Percentiles rank a stretch among this genome's conserved stretches.
Conservation (phyloP, 2,329 filamentous ascomycete species). For the Epichloe scottii region DNA sequence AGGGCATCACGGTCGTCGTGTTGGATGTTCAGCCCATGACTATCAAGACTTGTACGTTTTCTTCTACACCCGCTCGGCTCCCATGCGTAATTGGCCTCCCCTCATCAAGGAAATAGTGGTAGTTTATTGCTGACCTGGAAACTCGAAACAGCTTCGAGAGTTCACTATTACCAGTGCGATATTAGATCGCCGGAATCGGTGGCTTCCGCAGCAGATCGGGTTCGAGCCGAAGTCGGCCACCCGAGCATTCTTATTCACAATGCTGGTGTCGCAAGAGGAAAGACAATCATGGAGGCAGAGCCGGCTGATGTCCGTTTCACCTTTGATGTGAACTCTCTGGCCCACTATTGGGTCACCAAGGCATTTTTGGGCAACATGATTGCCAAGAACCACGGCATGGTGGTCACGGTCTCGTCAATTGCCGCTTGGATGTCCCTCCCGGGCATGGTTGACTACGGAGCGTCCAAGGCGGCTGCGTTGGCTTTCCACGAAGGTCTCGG, state of each 20-base stretch:
- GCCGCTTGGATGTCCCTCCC: slow-evolving; percentile 49
- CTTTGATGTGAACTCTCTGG: slow-evolving; percentile 58
- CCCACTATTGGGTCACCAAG: slow-evolving; percentile 54
- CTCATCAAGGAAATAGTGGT: background rate
- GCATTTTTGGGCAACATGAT: slow-evolving; percentile 58
- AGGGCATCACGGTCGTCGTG: slow-evolving; percentile 55
- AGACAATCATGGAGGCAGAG: slow-evolving; percentile 44
- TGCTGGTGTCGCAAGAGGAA: slow-evolving; percentile 50
- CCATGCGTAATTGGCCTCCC: no score
- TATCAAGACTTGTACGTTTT: slow-evolving; percentile 33
- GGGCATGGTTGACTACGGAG: slow-evolving; percentile 54
- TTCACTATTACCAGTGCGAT: slow-evolving; percentile 61
- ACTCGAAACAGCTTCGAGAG: slow-evolving; percentile 27
- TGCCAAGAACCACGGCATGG: slow-evolving; percentile 52
- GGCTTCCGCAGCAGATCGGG: slow-evolving; percentile 33
- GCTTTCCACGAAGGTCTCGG: slow-evolving; percentile 56
- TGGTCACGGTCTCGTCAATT: slow-evolving; percentile 56
- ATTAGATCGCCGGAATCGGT: slow-evolving; percentile 47
- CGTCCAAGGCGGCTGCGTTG: slow-evolving; percentile 53
- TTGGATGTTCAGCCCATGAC: slow-evolving; percentile 55
- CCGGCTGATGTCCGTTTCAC: slow-evolving; percentile 50
- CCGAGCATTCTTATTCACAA: slow-evolving; percentile 65
- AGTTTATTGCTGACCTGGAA: background rate
- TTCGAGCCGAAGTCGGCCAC: slow-evolving; percentile 44
- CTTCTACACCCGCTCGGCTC: no score